These are phyloP conservation scores for Eremochloa ophiuroides DNA, from an alignment of 176 grass and related monocot species.

Conservation along the genomic window DNA sequence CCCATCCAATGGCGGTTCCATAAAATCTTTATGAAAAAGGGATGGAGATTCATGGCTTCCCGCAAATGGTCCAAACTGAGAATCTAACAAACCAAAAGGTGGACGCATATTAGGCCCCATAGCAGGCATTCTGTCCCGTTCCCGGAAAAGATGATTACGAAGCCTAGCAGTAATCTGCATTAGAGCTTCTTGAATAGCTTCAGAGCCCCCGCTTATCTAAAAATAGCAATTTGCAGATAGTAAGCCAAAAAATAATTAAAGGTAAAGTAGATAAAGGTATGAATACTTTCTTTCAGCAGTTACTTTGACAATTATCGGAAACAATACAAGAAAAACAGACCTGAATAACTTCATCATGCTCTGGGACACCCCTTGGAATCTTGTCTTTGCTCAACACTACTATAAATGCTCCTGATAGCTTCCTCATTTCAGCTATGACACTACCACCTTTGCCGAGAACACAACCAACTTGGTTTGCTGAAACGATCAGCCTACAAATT, in stretches of 20 bases:
- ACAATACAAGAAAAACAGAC: slow-evolving; percentile 37
- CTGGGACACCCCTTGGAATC: slow-evolving; percentile 55
- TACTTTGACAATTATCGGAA: neutral
- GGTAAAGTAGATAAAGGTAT: neutral
- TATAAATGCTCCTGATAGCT: slow-evolving; percentile 80
- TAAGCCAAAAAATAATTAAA: neutral
- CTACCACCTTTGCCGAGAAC: slow-evolving; percentile 88
- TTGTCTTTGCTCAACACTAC: slow-evolving; percentile 75
- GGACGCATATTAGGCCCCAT: slow-evolving; percentile 42
- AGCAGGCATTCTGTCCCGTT: slow-evolving; percentile 57
- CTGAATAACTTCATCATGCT: slow-evolving; percentile 85
- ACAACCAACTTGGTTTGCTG: slow-evolving; percentile 81
- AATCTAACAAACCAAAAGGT: slow-evolving; percentile 58
- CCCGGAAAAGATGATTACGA: slow-evolving; percentile 78
- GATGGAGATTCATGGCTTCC: slow-evolving; percentile 58
- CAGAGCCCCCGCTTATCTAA: slow-evolving; percentile 72
- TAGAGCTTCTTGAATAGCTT: slow-evolving; percentile 83
- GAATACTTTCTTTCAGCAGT: neutral
- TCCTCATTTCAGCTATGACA: slow-evolving; percentile 96
- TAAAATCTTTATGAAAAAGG: slow-evolving; percentile 61
- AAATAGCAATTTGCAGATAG: slow-evolving; percentile 26
- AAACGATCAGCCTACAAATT: slow-evolving; percentile 58
- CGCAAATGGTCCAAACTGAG: slow-evolving; percentile 59
- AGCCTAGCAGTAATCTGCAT: slow-evolving; percentile 84
- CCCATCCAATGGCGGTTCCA: slow-evolving; percentile 59